Conservation (phyloP, 2,329 filamentous ascomycete genomes). For the Orbilia quercus region DNA sequence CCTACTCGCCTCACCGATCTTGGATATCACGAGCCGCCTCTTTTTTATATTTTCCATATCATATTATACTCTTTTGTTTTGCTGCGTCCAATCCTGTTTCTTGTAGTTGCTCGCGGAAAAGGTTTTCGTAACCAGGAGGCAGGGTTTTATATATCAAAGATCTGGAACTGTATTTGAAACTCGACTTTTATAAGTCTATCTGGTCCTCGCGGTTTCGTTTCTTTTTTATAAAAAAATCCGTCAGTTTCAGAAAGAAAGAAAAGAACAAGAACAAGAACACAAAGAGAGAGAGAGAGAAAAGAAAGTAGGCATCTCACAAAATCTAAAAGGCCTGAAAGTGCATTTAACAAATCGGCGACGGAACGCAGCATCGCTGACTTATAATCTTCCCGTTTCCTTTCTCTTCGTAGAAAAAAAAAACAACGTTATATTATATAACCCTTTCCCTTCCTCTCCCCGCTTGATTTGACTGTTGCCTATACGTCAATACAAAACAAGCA, state of each 20-base stretch:
- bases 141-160: constrained; percentile 36
- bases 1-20: constrained; percentile 32
- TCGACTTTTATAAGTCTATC: constrained; percentile 28
- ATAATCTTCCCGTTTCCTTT: constrained; percentile 15
- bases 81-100: constrained; percentile 22
- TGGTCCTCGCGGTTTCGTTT: constrained; percentile 34
- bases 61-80: constrained; percentile 43
- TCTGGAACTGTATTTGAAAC: constrained; percentile 49
- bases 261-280: constrained; percentile 20
- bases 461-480: constrained; percentile 35
- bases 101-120: constrained; percentile 30
- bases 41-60: constrained; percentile 25
- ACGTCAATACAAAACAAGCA: constrained; percentile 18
- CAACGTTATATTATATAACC: constrained; percentile 39
- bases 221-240: constrained; percentile 23
- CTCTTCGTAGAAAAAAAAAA: constrained; percentile 37
- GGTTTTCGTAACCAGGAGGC: constrained; percentile 41
- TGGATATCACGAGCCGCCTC: constrained; percentile 25
- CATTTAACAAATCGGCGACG: constrained; percentile 33
- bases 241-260: constrained; percentile 40
- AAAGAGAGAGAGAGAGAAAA: no score
- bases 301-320: constrained; percentile 37
- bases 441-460: constrained; percentile 30
- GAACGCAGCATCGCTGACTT: constrained; percentile 24
- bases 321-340: constrained; percentile 18